Evolutionary conservation across 2,329 filamentous ascomycete genomes (phyloP), one percentile per base, ranked within the genome.

Genomic region (Eurotiales sp.): DNA sequence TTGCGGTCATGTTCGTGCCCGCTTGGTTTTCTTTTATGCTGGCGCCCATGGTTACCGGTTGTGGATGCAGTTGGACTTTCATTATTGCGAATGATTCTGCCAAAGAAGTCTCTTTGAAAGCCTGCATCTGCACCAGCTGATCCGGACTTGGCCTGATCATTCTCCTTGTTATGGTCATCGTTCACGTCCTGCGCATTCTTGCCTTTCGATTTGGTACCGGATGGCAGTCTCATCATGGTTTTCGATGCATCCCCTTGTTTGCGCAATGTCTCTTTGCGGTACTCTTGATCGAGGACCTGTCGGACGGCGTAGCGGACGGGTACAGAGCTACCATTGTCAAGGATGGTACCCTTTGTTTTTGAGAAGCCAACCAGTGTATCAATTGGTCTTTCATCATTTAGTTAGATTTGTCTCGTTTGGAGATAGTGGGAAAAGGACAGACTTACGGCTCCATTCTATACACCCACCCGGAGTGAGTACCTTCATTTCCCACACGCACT

Each of bases 401-500:
- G 32, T 27, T 78, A 41, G 21, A 14, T 41, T 17, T 8, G 6
- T 17, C 25, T 17, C 12, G n/a, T n/a, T n/a, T 25, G 7, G 10
- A 30, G 8, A 21, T 14, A 10, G 15, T 4, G 36, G 8, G 2
- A 30, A 8, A 80, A 83, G 37, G 22, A 14, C 2, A 54, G 17
- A 84, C 86, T 78, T 75, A 91, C 80, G 93, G 93, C 64, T 97
- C 92, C 88, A 99, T 91, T 48, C 93, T 84, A 69, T 95, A 97
- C 8, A 95, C 85, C 79, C 85, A 97, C 59, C 81, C 84, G 29
- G 82, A 80, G 51, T 77, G 77, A 17, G 73, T 75, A 4, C 77
- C 68, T 30, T 88, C 86, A 11, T 77, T 78, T 62, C 95, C 90
- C 39, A 97, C 81, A 60, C 85, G 84, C 11, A 87, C 86, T 63